Base-by-base conservation (phyloP, 768 basidiomycete species). In the Mycena olivaceomarginata region DNA sequence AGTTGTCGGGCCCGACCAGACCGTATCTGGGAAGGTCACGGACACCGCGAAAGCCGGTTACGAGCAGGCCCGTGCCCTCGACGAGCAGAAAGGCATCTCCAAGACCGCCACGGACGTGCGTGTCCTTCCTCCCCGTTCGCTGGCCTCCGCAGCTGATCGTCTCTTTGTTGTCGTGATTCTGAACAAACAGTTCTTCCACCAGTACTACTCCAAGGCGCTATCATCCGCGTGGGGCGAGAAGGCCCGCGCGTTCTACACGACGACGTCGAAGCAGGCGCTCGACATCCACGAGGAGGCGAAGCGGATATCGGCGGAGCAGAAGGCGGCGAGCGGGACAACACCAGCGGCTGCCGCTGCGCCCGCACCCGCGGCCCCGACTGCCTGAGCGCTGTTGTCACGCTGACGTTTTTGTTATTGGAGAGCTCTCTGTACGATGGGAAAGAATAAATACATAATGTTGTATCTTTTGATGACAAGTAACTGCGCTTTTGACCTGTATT, bases 211-310 rank as follows among this genome's bases (percentile, higher is more conserved):
- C 31, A 93, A 91, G 81, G 96, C 95, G 15, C 86, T 98, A 25
- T 67, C 90, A n/a, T 96, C 95, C 51, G 91, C 95, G 1, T 85
- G 94, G 31, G 97, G 97, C 13, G 91, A 93, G 86, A 93, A 92
- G 81, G 95, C 98, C 74, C 85, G 88, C 40, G 81, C 86, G 1
- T 99, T 98, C 88, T 99, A 98, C 88, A 98, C 98, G 16, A 86
- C 87, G 59, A 98, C 97, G 10, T 90, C 93, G 22, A 99, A 98
- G 87, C 96, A 98, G 85, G 93, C 96, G 39, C 81, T 91, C 22
- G 97, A 99, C 82, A 97, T 99, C 64, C 97, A 98, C 82, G 96
- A 97, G 82, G 98, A 99, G 85, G 98, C 98, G 2, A 88, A 89
- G 75, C 92, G 98, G 41, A 96, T 99, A 81, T 92, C 93, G 39